These are phyloP conservation scores for Trichoderma polysporum DNA, from an alignment of 2,329 filamentous ascomycete species.

Conservation along the genomic window DNA sequence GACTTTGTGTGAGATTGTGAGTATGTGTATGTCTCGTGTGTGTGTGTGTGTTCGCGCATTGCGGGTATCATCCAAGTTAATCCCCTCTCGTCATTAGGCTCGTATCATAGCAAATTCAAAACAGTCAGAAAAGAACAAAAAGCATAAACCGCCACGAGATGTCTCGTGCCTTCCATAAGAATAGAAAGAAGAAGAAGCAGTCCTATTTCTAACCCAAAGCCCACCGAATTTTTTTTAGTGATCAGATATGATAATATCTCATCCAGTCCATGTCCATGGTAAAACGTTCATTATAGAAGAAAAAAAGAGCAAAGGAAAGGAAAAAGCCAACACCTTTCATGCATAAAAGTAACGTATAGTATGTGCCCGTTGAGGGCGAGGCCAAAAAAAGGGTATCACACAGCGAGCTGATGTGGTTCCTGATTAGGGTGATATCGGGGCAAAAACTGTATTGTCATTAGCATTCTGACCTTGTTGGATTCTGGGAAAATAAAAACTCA, in stretches of 20 bases:
- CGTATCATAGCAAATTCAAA: background rate
- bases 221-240: constrained; percentile 1
- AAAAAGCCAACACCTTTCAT: constrained; percentile 23
- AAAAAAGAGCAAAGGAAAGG: background rate
- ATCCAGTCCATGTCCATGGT: background rate
- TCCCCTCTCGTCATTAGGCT: constrained; percentile 12
- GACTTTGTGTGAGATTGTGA: background rate
- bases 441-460: constrained; percentile 48
- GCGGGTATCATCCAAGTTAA: constrained; percentile 21
- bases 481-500: constrained; percentile 54
- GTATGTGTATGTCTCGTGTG: background rate
- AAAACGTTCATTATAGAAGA: background rate
- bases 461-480: background rate
- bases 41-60: constrained; percentile 1
- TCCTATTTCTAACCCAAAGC: constrained; percentile 6
- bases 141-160: background rate
- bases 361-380: background rate
- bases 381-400: constrained; percentile 37
- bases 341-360: constrained; percentile 20
- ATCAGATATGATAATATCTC: background rate
- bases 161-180: background rate
- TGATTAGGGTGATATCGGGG: constrained; percentile 60
- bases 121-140: background rate
- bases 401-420: constrained; percentile 55
- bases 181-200: background rate